phyloP scores from a whole-genome alignment of 176 grass and related monocot species.

The Triticum monococcum region DNA sequence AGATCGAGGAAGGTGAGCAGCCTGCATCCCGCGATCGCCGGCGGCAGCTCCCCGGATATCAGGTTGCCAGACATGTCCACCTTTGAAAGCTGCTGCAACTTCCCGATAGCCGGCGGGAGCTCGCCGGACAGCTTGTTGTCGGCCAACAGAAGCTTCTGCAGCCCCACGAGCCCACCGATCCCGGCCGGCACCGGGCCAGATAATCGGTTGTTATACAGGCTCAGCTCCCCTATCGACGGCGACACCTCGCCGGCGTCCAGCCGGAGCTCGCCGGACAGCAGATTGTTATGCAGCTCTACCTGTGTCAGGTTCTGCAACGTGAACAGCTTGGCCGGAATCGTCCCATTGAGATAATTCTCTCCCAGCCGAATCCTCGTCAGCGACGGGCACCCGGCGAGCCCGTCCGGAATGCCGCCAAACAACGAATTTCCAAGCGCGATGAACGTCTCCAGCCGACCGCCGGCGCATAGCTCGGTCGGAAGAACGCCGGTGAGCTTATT shows the following conservation, averaged over 20 bases:
- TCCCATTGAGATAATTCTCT: constrained; percentile 81
- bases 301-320: constrained; percentile 71
- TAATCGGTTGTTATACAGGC: constrained; percentile 69
- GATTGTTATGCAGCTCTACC: constrained; percentile 86
- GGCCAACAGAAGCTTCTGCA: constrained; percentile 78
- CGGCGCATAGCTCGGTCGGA: constrained; percentile 61
- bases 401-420: constrained; percentile 68
- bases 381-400: constrained; percentile 53
- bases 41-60: constrained; percentile 49
- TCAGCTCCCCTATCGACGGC: constrained; percentile 57
- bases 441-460: constrained; percentile 65
- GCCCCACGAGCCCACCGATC: constrained; percentile 58
- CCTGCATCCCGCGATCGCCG: constrained; percentile 59
- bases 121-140: constrained; percentile 59
- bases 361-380: constrained; percentile 71
- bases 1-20: constrained; percentile 79
- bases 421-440: constrained; percentile 80
- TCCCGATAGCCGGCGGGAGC: constrained; percentile 54
- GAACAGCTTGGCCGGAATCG: constrained; percentile 68
- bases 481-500: constrained; percentile 76
- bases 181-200: constrained; percentile 51
- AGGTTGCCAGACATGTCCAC: constrained; percentile 60
- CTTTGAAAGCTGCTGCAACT: constrained; percentile 76
- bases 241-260: constrained; percentile 55
- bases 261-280: constrained; percentile 60